Evolutionary conservation across 1,284 basidiomycete genomes (phyloP), one percentile per base, ranked within the genome.

Genomic region (Rhizopogon parksii): DNA sequence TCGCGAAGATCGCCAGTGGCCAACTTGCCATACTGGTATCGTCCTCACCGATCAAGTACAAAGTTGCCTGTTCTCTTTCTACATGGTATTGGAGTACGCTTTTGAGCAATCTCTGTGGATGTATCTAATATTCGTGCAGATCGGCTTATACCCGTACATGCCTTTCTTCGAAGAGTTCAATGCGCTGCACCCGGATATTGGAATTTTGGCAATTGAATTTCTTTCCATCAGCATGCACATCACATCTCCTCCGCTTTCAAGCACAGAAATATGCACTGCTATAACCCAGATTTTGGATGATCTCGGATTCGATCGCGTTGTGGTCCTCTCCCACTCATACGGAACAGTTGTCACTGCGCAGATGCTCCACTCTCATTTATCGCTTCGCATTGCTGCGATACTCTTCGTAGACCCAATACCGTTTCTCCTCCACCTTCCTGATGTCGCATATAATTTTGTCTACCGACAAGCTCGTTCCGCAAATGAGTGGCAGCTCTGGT

Each of bases 401-500:
- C 62, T 82, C 27, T 68, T 85, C 46, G 65, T 83, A 40, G 82
- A 85, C 62, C 83, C 82, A 2, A 80, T 85, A 40, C 79, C 81
- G 0, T 74, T 85, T 56, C 67, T 85, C 0, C 71, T 85, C 6
- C 80, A 83, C 65, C 72, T 78, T 30, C 79, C 82, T 0, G 57
- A 74, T 9, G 76, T 84, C 36, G 80, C 82, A 14, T 76, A 74
- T 63, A 85, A 84, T 62, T 85, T 85, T 55, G 68, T 85, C 36
- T 83, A 85, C 64, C 76, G 83, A 11, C 12, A 57, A 0, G 82
- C 83, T 1, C 60, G 59, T 39, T 56, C 58, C 1, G 79, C 80
- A 36, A 79, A 81, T 58, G 79, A 85, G 56, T 83, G 80, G 79
- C 71, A 82, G 64, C 57, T 85, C 51, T 85, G 80, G 79, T 85